A percentile compares a stretch with the other conserved stretches of the same genome.
Evolutionary conservation across 1,139 yeast genomes (phyloP).

Genomic region (Yamadazyma membranifaciens): DNA sequence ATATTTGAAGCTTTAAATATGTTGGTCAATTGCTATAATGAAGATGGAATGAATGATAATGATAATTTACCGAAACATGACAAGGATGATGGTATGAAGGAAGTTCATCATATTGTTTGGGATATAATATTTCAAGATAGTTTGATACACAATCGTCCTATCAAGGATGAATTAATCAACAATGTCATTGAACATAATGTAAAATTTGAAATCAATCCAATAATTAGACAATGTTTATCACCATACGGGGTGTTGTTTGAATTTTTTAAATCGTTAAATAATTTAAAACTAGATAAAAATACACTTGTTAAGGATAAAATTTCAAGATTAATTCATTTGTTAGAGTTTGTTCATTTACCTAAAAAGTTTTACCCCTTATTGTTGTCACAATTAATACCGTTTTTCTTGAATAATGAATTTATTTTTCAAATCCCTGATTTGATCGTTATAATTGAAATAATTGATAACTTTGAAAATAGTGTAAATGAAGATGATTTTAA

Average conservation of each 20-base stretch:
- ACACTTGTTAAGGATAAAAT: slow-evolving; percentile 18
- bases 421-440: slow-evolving; percentile 43
- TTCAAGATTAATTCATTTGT: slow-evolving; percentile 47
- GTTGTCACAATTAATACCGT: slow-evolving; percentile 49
- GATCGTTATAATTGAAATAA: slow-evolving; percentile 45
- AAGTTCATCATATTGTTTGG: slow-evolving; percentile 44
- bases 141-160: slow-evolving; percentile 50
- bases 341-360: slow-evolving; percentile 68
- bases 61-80: slow-evolving; percentile 33
- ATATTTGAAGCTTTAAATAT: slow-evolving; percentile 65
- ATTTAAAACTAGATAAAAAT: slow-evolving; percentile 20
- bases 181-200: slow-evolving; percentile 47
- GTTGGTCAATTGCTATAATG: slow-evolving; percentile 66
- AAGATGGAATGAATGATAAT: slow-evolving; percentile 18
- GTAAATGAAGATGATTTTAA: slow-evolving; percentile 19
- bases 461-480: slow-evolving; percentile 43
- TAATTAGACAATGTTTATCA: slow-evolving; percentile 63
- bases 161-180: slow-evolving; percentile 55
- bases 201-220: slow-evolving; percentile 46
- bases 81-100: slow-evolving; percentile 29
- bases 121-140: slow-evolving; percentile 58
- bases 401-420: slow-evolving; percentile 25
- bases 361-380: slow-evolving; percentile 52
- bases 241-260: slow-evolving; percentile 70
- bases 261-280: slow-evolving; percentile 40